Evolutionary conservation across 2,329 filamentous ascomycete genomes (phyloP), one percentile per base, ranked within the genome.

Genomic region (Ceratocystis huliohia): DNA sequence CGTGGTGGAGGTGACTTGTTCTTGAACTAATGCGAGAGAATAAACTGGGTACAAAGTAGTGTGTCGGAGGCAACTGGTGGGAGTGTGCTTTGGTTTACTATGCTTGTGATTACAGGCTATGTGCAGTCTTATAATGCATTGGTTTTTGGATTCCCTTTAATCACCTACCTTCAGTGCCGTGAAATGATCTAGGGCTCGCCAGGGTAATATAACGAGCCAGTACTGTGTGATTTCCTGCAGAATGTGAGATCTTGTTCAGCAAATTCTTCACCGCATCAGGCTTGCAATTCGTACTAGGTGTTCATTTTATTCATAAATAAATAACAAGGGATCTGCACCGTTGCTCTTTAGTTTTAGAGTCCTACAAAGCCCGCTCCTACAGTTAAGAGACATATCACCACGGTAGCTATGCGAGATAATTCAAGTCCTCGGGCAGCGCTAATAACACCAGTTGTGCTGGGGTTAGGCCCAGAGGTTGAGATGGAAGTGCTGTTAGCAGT

Each of bases 1-100:
- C 79, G 84, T 68, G 86, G 86, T 71, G 84, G 84, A 59, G 80
- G 78, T 56, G 85, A 87, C 72, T 78, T 88, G 72, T 87, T 87
- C 76, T 80, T 72, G 77, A 74, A 75, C 61, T 69, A 67, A 68
- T 20, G 48, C 20, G 8, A 25, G 20, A 53, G 48, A 10, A 4
- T 22, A 53, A 53, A 6, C 13, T 25, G 5, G 8, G 6, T 10
- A 25, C 48, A 25, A 33, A 33, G 30, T 53, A 20, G 25, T 22
- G 48, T 15, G 25, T 53, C 8, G 10, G 4, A 8, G 3, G 15
- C 25, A 53, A 5, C 10, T 5, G 5, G 48, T 28, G 48, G 48
- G 2, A 15, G 22, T 25, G 25, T 22, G 48, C 48, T 53, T 53
- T 53, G 17, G 48, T 53, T 53, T 53, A 25, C 25, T 8, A 25